Base-by-base conservation (phyloP, 345 rosid genomes). In the Toxicodendron radicans region DNA sequence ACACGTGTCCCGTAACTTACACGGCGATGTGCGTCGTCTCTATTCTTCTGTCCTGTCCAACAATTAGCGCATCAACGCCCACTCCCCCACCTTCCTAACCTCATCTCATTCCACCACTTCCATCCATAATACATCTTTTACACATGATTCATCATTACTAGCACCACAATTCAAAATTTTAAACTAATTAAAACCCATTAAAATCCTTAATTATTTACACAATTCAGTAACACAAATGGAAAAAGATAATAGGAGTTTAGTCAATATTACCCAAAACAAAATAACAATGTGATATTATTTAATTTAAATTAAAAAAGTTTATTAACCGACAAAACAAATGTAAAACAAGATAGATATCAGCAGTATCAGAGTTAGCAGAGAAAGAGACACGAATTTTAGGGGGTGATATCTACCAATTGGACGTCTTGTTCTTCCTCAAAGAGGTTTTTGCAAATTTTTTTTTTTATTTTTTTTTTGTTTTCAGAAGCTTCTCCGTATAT, bases 11-110 rank as follows among this genome's bases (percentile, higher is more conserved):
- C 38, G 7, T 3, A 35, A 35, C 38, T 6, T 75, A 24, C 71
- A 75, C 68, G 76, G 78, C 81, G 58, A 57, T 73, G 75, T 54
- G 35, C 51, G 48, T n/a, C n/a, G n/a, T n/a, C n/a, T n/a, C n/a
- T n/a, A n/a, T 60, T 43, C 75, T 73, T 30, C 54, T 33, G n/a
- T n/a, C n/a, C n/a, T n/a, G n/a, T n/a, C 71, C 45, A 5, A 58
- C 57, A 1, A 23, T 58, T 8, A 20, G 10, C 23, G 27, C 58
- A 21, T 24, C 20, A 30, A 58, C 53, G n/a, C 3, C 35, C 23
- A 9, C n/a, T 16, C 60, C 30, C 43, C 24, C 53, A 58, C 54
- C 54, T 13, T 14, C 54, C 58, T 16, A 30, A 4, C 14, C 12
- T 21, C 13, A 23, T 23, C 56, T 17, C 33, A 0, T 49, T 53